Evolutionary conservation across 1,139 yeast species (phyloP), one percentile per base, ranked within the genome.

Genomic region (Hyphopichia khmerensis): DNA sequence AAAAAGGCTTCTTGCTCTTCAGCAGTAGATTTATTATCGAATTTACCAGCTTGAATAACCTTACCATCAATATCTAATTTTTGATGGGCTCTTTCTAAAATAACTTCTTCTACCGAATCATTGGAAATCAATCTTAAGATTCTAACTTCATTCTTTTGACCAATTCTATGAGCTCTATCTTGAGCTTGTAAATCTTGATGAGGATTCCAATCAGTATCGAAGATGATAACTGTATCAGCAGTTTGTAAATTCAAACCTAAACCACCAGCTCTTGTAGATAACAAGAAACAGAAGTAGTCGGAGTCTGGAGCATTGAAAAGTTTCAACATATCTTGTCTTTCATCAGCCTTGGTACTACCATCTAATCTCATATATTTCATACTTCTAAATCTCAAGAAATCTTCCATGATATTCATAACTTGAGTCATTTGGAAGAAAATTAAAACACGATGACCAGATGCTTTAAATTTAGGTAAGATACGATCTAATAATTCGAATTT

Each of bases 161-260:
- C 96, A 64, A 87, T 87, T 71, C 96, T 79, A 67, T 87, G 95
- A 0, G 95, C 95, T 69, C 96, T 79, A 62, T 88, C 95, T 64
- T 87, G 93, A 7, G 95, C 95, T 64, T 87, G 96, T 57, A 87
- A 77, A 79, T 87, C 95, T 63, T 87, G 96, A 68, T 87, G 95
- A 3, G 96, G 96, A 60, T 87, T 87, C 93, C 95, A 87, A 72
- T 87, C 96, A 7, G 95, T 85, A 60, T 87, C 96, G 56, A 87
- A 87, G 46, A 87, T 87, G 51, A 87, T 84, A 39, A 87, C 95
- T 0, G 95, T 87, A 65, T 87, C 96, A 5, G 96, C 96, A 11
- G 95, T 83, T 64, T 87, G 95, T 52, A 86, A 77, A 59, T 87
- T 87, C 53, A 87, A 76, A 53, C 96, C 96, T 51, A 87, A 75